Evolutionary conservation across 768 basidiomycete genomes (phyloP), one percentile per base, ranked within the genome.

Genomic region (Tephrocybe sp.): DNA sequence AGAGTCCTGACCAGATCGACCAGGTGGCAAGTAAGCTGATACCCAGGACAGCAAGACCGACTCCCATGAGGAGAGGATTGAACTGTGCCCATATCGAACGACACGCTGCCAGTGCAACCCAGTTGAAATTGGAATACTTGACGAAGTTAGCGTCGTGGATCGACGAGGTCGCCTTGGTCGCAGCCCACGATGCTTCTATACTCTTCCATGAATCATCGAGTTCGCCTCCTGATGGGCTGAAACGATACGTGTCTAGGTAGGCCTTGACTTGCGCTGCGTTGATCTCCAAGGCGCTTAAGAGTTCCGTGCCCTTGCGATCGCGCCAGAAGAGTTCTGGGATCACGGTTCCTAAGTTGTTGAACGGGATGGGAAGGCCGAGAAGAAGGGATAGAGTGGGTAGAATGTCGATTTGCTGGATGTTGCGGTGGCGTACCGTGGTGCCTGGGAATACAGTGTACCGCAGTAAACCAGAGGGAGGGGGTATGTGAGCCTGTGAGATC

Each of bases 41-140:
- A 0, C 71, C 73, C 24, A 95, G 75, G 21, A 91, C 67, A 0
- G 66, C 58, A 9, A 96, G 67, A 0, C 96, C 97, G 23, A 87
- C 71, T 3, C 72, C 67, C 78, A 98, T 98, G 12, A 90, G 73
- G 1, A 80, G 60, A 3, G 86, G 73, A 57, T 93, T 90, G 75
- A 99, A 98, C 61, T 92, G 91, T 1, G 97, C 96, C 97, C 97
- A 99, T 48, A 98, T 83, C 11, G 79, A 68, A 6, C 95, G 86
- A 62, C 95, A 95, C 2, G 78, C 79, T 1, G 76, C 70, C 28
- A 94, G 76, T 4, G 88, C 83, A 14, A 75, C 65, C 8, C 83
- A 75, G 11, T 80, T 83, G 62, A 84, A 93, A 15, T 75, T 68
- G 42, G 76, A 68, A 34, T 75, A 61, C 10, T 75, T 59, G 14